Evolutionary conservation across 176 grass and related monocot genomes (phyloP), one percentile per base, ranked within the genome.

Genomic region (Calamus simplicifolius): DNA sequence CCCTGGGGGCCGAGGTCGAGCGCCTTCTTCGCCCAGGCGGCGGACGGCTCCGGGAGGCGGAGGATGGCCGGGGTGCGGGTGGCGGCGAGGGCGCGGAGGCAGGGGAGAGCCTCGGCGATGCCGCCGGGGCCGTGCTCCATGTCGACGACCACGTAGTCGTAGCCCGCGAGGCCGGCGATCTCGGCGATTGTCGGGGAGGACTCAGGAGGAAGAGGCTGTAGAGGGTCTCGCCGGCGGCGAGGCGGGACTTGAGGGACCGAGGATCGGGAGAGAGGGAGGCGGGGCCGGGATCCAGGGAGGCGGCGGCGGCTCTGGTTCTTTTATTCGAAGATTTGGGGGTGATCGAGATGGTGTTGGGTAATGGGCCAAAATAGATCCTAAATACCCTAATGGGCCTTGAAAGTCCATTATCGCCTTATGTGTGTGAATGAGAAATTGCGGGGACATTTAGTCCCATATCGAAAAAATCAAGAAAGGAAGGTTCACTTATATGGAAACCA

Each of bases 171-270:
- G 21, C 75, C 81, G 0, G 87, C 83, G 35, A 97, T 73, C 75
- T 97, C 93, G 16, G 93, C 78, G 31, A 97, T 72, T 5, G 87
- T 97, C 0, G 87, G 84, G 54, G 78, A 81, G 70, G 89, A 88
- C 84, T 91, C 69, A 98, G 75, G 55, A 92, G 87, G 69, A 92
- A 98, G 59, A 98, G 69, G 4, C 93, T 81, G 14, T 98, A 98
- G 52, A 98, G 87, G 30, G 84, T 85, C 17, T 98, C 70, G 0
- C 84, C 84, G 3, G 84, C 73, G 49, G 81, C 72, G 5, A 92
- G 77, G 26, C 93, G 75, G 50, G 79, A 78, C 68, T 97, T 97
- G 48, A 91, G 84, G 29, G 78, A 69, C 65, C 65, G 0, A 43
- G 66, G 17, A 51, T 43, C 62, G 2, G 68, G 49, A 18, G 71